phyloP scores from a whole-genome alignment of 768 basidiomycete genomes.

The Paxillus involutus region DNA sequence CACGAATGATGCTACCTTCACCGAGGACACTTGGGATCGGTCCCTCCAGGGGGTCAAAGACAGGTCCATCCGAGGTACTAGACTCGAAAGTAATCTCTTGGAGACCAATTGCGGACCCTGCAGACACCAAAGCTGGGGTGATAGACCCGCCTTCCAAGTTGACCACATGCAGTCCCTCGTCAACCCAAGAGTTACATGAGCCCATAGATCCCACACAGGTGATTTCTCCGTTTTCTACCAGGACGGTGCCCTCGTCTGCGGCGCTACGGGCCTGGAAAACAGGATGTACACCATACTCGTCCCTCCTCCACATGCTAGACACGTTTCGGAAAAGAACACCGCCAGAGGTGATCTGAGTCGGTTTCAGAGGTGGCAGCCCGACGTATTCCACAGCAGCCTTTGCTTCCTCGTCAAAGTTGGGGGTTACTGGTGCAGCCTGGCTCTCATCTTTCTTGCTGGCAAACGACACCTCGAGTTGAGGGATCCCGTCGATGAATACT shows the following conservation, averaged over 20 bases:
- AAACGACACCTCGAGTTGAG: slow-evolving; percentile 47
- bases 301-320: slow-evolving; percentile 32
- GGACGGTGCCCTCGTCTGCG: slow-evolving; percentile 33
- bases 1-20: slow-evolving; percentile 48
- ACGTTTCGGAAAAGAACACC: slow-evolving; percentile 57
- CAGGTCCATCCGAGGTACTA: slow-evolving; percentile 65
- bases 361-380: slow-evolving; percentile 68
- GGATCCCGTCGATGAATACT: slow-evolving; percentile 82
- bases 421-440: slow-evolving; percentile 52
- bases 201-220: slow-evolving; percentile 39
- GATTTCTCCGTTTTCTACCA: slow-evolving; percentile 56
- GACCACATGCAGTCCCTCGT: slow-evolving; percentile 12
- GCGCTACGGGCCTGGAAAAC: slow-evolving; percentile 12
- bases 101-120: slow-evolving; percentile 64
- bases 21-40: slow-evolving; percentile 34
- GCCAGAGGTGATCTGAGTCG: slow-evolving; percentile 31
- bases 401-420: slow-evolving; percentile 63
- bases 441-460: slow-evolving; percentile 45
- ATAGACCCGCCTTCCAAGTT: slow-evolving; percentile 68
- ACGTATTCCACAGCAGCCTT: slow-evolving; percentile 54
- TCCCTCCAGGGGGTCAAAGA: slow-evolving; percentile 46
- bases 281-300: slow-evolving; percentile 19
- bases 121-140: slow-evolving; percentile 60
- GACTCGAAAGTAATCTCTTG: slow-evolving; percentile 66
- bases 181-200: slow-evolving; percentile 12